Evolutionary conservation across 2,329 filamentous ascomycete species (phyloP).

Genomic region (Camillea tinctor): DNA sequence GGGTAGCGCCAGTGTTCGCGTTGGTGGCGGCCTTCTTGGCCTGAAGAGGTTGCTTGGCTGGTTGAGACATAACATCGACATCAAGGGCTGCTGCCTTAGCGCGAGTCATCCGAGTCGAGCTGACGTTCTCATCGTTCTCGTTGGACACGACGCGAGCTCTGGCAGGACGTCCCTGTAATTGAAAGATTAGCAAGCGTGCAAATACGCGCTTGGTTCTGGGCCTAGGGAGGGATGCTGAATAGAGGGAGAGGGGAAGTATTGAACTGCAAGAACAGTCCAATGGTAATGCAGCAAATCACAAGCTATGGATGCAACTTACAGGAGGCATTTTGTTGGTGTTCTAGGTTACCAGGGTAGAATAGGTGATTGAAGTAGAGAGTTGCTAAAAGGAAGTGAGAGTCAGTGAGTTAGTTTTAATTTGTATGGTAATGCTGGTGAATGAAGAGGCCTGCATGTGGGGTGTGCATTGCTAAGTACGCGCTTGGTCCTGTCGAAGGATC

Average conservation of each 20-base stretch:
- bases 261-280: no score
- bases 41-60: conserved; percentile 63
- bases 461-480: conserved; percentile 14
- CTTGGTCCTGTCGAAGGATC: not conserved
- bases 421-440: not conserved
- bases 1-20: conserved; percentile 47
- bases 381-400: conserved; percentile 13
- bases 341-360: conserved; percentile 12
- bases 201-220: not conserved
- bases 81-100: conserved; percentile 80
- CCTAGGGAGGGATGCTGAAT: no score
- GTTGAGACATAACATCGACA: conserved; percentile 59
- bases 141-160: conserved; percentile 77
- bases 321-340: conserved; percentile 34
- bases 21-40: conserved; percentile 64
- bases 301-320: conserved; percentile 31
- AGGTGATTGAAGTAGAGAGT: conserved; percentile 11
- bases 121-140: conserved; percentile 90
- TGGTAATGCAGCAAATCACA: conserved; percentile 1
- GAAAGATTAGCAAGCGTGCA: conserved; percentile 8
- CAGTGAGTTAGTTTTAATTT: not conserved
- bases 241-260: no score
- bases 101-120: conserved; percentile 82
- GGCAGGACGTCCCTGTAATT: conserved; percentile 61
- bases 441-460: conserved; percentile 7